Evolutionary conservation across 2,329 filamentous ascomycete genomes (phyloP).

Genomic region (Ophiostoma ips): DNA sequence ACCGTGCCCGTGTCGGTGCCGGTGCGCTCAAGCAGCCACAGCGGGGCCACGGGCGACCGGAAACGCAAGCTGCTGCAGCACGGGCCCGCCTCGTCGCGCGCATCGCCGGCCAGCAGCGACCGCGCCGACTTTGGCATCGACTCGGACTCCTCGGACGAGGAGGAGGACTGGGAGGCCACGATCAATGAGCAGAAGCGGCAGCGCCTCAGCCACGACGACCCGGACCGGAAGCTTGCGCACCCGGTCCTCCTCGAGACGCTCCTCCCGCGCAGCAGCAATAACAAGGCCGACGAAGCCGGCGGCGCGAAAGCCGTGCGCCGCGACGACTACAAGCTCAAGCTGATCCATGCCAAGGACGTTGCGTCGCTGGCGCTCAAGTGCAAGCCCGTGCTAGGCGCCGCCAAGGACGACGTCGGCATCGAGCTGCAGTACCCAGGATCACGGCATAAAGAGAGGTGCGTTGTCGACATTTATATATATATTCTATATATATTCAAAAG

Average conservation of each 20-base stretch:
- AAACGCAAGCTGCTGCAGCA: slow-evolving; percentile 35
- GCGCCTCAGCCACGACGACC: slow-evolving; percentile 22
- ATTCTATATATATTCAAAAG: too few relatives aligned
- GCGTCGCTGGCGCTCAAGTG: slow-evolving; percentile 37
- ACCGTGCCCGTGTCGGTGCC: neutral
- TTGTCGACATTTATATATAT: too few relatives aligned
- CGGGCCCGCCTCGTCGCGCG: slow-evolving; percentile 15
- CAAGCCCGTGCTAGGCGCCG: slow-evolving; percentile 34
- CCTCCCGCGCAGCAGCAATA: too few relatives aligned
- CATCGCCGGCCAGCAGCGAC: slow-evolving; percentile 35
- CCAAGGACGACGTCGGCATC: slow-evolving; percentile 42
- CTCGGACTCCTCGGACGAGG: slow-evolving; percentile 28
- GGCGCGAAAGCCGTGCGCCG: slow-evolving; percentile 13
- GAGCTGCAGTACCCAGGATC: slow-evolving; percentile 72
- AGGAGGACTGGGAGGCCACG: slow-evolving; percentile 34
- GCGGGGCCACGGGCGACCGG: slow-evolving; percentile 17
- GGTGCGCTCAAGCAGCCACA: neutral
- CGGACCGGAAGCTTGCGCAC: slow-evolving; percentile 29
- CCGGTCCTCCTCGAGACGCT: slow-evolving; percentile 26
- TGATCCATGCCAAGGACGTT: slow-evolving; percentile 47
- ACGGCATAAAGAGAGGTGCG: slow-evolving; percentile 21
- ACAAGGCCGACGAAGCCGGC: neutral
- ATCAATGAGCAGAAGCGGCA: slow-evolving; percentile 35
- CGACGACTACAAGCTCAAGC: slow-evolving; percentile 27
- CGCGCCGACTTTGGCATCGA: slow-evolving; percentile 35